Base-by-base conservation (phyloP, 192 early-diverging fungal species). In the Backusella westeae region DNA sequence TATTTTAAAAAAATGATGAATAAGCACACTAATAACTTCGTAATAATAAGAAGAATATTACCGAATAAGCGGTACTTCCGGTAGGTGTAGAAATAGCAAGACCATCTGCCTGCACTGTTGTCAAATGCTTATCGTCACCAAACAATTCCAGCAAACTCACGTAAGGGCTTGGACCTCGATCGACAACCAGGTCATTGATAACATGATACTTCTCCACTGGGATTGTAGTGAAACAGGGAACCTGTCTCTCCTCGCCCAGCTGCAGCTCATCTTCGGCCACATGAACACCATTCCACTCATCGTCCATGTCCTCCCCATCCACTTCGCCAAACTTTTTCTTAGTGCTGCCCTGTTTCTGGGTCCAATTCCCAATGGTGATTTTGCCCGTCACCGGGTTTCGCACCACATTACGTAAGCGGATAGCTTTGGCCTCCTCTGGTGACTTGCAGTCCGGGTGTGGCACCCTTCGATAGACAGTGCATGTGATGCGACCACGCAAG, bases 81-180 rank as follows among this genome's bases (percentile, higher is more conserved):
- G 98, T 99, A 6, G 97, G 95, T 5, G 98, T 98, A 0, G 96
- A 92, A 71, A 99, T 83, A 34, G 95, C 94, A 77, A 99, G 85
- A 1, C 98, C 98, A 80, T 99, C 98, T 0, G 98, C 98, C 75
- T 98, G 95, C 3, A 98, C 95, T 0, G 96, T 97, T 3, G 98
- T 98, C 36, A 99, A 82, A 76, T 97, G 95, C 69, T 90, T 82
- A 75, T 97, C 94, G 15, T 87, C 86, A 15, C 91, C 96, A 87
- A 93, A 95, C 19, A 95, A 85, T 80, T 95, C 93, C 65, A 99
- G 85, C 74, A 94, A 85, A 41, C 89, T 89, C 89, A 99, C 93
- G 73, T 95, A 97, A 3, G 98, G 90, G 68, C 91, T 93, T 10
- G 96, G 96, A 6, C 98, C 95, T 52, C 97, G 92, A 82, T 99